These are phyloP conservation scores for Cubamyces lactineus DNA, from an alignment of 768 basidiomycete genomes.

Conservation along the genomic window DNA sequence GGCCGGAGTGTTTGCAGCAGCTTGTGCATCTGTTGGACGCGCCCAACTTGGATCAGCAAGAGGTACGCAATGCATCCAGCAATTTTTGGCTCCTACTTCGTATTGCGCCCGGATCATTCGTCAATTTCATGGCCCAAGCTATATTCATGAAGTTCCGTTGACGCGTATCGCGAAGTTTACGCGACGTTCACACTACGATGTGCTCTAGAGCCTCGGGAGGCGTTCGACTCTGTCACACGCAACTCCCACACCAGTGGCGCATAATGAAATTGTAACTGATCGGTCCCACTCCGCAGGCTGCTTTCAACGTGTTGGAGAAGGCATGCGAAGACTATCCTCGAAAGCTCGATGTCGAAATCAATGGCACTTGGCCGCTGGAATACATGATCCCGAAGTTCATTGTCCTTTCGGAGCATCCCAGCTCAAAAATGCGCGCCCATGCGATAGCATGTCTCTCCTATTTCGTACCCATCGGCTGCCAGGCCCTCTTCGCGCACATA, in stretches of 20 bases:
- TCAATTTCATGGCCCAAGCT: not conserved
- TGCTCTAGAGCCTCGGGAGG: not conserved
- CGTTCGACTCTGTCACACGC: not conserved
- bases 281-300: conserved; percentile 56
- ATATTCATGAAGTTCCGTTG: not conserved
- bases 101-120: not conserved
- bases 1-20: conserved; percentile 92
- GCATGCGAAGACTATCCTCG: conserved; percentile 97
- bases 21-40: conserved; percentile 82
- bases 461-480: conserved; percentile 85
- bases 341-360: conserved; percentile 92
- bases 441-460: conserved; percentile 94
- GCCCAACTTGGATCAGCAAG: conserved; percentile 74
- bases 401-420: conserved; percentile 80
- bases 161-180: not conserved
- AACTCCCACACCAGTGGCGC: not conserved
- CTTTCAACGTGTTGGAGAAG: conserved; percentile 93
- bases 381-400: conserved; percentile 98
- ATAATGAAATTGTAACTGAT: not conserved
- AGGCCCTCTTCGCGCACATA: conserved; percentile 88
- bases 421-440: conserved; percentile 89
- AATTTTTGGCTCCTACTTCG: not conserved
- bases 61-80: conserved; percentile 56
- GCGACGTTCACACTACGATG: conserved; percentile 1
- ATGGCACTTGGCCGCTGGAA: conserved; percentile 91